phyloP scores from a whole-genome alignment of 2,329 filamentous ascomycete genomes.

The Fusarium kyushuense region DNA sequence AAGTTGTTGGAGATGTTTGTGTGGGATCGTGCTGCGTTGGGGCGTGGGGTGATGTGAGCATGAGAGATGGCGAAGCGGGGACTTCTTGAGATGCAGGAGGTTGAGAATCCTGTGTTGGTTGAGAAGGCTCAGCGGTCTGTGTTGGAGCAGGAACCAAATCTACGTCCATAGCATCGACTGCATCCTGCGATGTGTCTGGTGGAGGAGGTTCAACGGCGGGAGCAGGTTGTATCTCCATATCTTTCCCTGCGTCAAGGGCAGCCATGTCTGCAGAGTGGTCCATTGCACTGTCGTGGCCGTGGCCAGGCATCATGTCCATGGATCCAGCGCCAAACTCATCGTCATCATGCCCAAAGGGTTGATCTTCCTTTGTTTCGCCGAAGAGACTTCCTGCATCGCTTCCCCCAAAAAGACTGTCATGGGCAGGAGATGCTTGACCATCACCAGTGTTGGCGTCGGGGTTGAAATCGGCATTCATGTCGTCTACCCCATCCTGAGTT shows the following conservation, averaged over 20 bases:
- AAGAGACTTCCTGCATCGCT: constrained; percentile 88
- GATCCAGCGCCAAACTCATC: constrained; percentile 80
- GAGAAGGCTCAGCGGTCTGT: constrained; percentile 27
- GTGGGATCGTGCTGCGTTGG: constrained; percentile 63
- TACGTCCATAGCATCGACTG: constrained; percentile 50
- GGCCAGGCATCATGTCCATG: constrained; percentile 67
- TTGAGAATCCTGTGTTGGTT: constrained; percentile 9
- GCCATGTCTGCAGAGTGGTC: constrained; percentile 59
- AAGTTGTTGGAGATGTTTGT: constrained; percentile 79
- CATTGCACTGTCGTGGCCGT: constrained; percentile 57
- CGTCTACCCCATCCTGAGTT: constrained; percentile 30
- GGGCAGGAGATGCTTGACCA: constrained; percentile 74
- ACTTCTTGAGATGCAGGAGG: constrained; percentile 24
- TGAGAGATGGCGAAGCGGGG: constrained; percentile 45
- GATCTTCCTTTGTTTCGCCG: constrained; percentile 74
- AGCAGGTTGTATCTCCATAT: constrained; percentile 43
- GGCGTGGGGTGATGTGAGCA: constrained; percentile 53
- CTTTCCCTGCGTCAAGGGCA: constrained; percentile 48
- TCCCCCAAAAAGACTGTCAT: constrained; percentile 84
- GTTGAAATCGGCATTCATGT: constrained; percentile 43
- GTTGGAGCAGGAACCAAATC: constrained; percentile 38
- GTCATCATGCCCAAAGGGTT: constrained; percentile 82
- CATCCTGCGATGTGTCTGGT: constrained; percentile 17
- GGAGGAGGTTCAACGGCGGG: constrained; percentile 42
- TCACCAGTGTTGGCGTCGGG: constrained; percentile 53